phyloP scores from a whole-genome alignment of 495 filamentous ascomycete species.

The Neurospora terricola region DNA sequence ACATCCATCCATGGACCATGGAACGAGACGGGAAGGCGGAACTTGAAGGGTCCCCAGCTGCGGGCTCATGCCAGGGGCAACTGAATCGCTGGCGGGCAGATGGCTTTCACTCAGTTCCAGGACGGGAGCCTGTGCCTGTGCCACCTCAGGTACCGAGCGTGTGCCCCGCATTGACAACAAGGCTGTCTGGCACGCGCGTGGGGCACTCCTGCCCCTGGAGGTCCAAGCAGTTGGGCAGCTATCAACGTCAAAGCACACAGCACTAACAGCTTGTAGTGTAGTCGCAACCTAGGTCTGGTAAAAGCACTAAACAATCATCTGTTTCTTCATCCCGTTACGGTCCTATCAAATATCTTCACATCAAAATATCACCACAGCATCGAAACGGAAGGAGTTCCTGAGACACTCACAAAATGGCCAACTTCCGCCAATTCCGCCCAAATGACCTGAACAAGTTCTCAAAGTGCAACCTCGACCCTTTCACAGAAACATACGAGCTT shows the following conservation, averaged over 20 bases:
- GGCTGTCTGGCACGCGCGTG: background rate
- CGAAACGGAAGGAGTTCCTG: background rate
- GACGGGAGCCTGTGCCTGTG: background rate
- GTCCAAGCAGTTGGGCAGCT: background rate
- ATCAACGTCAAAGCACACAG: background rate
- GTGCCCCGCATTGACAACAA: background rate
- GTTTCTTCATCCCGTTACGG: background rate
- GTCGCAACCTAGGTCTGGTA: background rate
- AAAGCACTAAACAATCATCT: background rate
- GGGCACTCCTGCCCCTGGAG: background rate
- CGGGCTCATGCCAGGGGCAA: background rate
- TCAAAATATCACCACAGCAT: background rate
- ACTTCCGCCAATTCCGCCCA: slow-evolving; percentile 36
- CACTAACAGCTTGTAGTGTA: background rate
- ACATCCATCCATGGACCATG: background rate
- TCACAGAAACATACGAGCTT: slow-evolving; percentile 94
- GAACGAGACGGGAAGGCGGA: background rate
- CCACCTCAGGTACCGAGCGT: background rate
- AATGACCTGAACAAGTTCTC: slow-evolving; percentile 50
- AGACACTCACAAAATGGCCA: slow-evolving; percentile 26
- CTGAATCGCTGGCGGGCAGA: background rate
- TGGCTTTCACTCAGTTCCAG: background rate
- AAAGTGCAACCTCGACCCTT: slow-evolving; percentile 82
- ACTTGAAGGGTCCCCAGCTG: background rate
- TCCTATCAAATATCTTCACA: background rate